These are phyloP conservation scores for Septoria petroselini DNA, from an alignment of 2,329 filamentous ascomycete species.

Conservation along the genomic window DNA sequence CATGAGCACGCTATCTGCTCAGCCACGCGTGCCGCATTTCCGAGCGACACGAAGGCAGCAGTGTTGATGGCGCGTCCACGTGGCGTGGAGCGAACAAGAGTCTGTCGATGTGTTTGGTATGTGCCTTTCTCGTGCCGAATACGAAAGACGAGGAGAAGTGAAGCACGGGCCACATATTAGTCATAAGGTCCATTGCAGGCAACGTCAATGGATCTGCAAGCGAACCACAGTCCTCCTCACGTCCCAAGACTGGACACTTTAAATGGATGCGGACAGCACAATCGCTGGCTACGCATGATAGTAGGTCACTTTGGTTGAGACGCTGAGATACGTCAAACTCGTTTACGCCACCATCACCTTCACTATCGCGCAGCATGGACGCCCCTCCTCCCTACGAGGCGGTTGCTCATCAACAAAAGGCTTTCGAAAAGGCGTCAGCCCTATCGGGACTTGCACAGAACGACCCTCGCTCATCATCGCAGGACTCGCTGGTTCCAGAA, in stretches of 20 bases:
- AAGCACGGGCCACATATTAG: too few relatives aligned
- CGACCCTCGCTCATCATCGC: slow-evolving; percentile 48
- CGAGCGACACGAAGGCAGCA: neutral
- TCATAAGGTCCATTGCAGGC: too few relatives aligned
- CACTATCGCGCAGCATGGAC: slow-evolving; percentile 15
- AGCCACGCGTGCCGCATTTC: neutral
- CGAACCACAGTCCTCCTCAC: too few relatives aligned
- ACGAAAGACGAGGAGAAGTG: too few relatives aligned
- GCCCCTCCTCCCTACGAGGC: slow-evolving; percentile 23
- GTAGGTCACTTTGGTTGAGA: neutral
- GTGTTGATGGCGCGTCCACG: neutral
- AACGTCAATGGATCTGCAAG: too few relatives aligned
- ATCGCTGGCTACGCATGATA: too few relatives aligned
- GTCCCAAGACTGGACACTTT: too few relatives aligned
- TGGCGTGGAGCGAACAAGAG: neutral
- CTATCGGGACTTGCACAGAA: slow-evolving; percentile 16
- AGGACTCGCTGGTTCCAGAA: slow-evolving; percentile 45
- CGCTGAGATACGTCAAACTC: neutral
- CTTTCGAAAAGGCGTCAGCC: slow-evolving; percentile 21
- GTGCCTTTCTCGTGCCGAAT: too few relatives aligned
- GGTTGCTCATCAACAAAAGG: slow-evolving; percentile 21
- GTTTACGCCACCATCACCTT: slow-evolving; percentile 2
- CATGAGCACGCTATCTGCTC: slow-evolving; percentile 15
- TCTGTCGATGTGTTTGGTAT: too few relatives aligned
- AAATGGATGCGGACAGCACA: too few relatives aligned